Conservation (phyloP, 768 basidiomycete species). For the Hebeloma cylindrosporum region DNA sequence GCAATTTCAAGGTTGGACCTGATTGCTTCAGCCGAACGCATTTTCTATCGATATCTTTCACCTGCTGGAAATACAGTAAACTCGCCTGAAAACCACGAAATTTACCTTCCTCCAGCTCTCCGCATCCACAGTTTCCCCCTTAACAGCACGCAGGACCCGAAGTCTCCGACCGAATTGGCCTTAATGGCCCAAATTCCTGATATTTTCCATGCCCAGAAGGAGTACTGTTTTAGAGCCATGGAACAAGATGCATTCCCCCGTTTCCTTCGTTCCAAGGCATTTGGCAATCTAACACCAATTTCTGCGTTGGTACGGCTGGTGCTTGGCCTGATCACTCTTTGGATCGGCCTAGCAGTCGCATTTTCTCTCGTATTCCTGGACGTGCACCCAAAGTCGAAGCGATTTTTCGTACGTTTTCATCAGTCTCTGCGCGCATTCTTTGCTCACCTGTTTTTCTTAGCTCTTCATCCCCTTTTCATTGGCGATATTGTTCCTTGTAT, state of each 20-base stretch:
- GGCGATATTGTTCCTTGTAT: conserved; percentile 87
- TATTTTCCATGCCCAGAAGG: conserved; percentile 96
- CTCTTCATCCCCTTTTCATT: conserved; percentile 93
- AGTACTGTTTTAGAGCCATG: conserved; percentile 95
- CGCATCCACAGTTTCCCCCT: conserved; percentile 91
- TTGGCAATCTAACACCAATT: conserved; percentile 93
- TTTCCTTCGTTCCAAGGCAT: conserved; percentile 96
- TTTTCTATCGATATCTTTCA: conserved; percentile 92
- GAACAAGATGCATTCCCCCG: conserved; percentile 94
- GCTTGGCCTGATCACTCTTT: conserved; percentile 80
- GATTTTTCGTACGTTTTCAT: conserved; percentile 85
- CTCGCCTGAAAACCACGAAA: conserved; percentile 91
- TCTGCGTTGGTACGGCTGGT: conserved; percentile 86
- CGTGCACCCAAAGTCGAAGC: conserved; percentile 85
- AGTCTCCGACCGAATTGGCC: conserved; percentile 62
- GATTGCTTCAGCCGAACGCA: conserved; percentile 92
- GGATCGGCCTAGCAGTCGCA: conserved; percentile 91
- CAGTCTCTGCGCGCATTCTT: conserved; percentile 1
- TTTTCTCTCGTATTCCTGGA: conserved; percentile 95
- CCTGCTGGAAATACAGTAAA: conserved; percentile 74
- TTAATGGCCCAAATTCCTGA: conserved; percentile 91
- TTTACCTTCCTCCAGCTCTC: conserved; percentile 92
- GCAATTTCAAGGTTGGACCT: conserved; percentile 91
- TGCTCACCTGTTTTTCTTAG: conserved; percentile 40
- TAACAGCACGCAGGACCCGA: conserved; percentile 70